A percentile compares a stretch with the other conserved stretches of the same genome.
Evolutionary conservation across 2,329 filamentous ascomycete genomes (phyloP).

Genomic region (Volutella citrinella): DNA sequence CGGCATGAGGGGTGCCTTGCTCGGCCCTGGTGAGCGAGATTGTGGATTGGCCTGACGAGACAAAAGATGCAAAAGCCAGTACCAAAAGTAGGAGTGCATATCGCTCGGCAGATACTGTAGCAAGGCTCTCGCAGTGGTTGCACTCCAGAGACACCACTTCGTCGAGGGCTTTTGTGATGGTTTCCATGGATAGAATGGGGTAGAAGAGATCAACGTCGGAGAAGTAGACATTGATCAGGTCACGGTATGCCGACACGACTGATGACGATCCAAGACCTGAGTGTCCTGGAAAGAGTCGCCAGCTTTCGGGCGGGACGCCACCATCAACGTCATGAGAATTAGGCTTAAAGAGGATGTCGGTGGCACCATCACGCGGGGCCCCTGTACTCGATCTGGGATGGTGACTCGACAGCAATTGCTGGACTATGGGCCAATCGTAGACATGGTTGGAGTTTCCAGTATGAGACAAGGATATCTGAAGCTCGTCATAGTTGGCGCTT

Average conservation of each 20-base stretch:
- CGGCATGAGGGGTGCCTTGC: neutral
- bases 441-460: constrained; percentile 17
- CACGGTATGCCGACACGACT: constrained; percentile 14
- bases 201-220: constrained; percentile 2
- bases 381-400: neutral
- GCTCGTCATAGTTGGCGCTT: neutral
- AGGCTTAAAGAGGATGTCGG: constrained; percentile 11
- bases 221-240: constrained; percentile 26
- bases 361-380: constrained; percentile 4
- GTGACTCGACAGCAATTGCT: constrained; percentile 2
- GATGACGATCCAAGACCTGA: neutral
- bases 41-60: too few species aligned
- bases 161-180: neutral
- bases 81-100: too few species aligned
- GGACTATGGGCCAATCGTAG: constrained; percentile 9
- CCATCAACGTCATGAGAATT: neutral
- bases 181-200: neutral
- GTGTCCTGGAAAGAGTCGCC: constrained; percentile 7
- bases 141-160: too few species aligned
- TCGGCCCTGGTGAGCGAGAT: neutral
- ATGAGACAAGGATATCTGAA: constrained; percentile 12
- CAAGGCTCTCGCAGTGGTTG: too few species aligned
- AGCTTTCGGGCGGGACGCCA: neutral
- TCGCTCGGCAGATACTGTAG: too few species aligned
- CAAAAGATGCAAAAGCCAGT: too few species aligned